phyloP scores from a whole-genome alignment of 441 rosid genomes.

The Gossypium lobatum region DNA sequence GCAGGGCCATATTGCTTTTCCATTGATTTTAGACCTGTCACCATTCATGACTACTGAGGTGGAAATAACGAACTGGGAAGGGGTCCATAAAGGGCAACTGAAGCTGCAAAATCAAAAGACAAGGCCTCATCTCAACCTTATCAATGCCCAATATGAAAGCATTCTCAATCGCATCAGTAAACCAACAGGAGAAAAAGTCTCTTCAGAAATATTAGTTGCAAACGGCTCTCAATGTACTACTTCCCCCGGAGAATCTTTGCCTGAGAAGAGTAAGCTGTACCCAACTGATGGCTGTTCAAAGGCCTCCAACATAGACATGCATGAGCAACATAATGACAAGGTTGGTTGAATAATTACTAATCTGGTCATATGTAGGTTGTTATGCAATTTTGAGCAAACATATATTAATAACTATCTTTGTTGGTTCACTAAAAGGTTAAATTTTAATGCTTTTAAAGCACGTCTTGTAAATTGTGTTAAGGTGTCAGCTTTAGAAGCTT shows the following conservation, averaged over 20 bases:
- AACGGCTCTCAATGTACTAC: conserved; percentile 22
- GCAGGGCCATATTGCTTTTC: conserved; percentile 75
- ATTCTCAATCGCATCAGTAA: conserved; percentile 21
- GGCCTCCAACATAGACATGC: conserved; percentile 7
- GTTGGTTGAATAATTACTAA: conserved; percentile 25
- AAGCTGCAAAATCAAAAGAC: conserved; percentile 28
- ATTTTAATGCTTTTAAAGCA: not conserved
- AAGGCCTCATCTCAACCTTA: conserved; percentile 18
- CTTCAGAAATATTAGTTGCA: conserved; percentile 16
- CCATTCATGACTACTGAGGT: conserved; percentile 36
- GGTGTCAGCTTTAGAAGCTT: not conserved
- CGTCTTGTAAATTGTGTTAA: not conserved
- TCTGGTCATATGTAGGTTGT: not conserved
- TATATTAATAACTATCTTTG: not conserved
- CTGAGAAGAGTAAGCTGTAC: conserved; percentile 18
- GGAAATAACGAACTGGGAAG: conserved; percentile 31
- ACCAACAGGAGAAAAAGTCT: conserved; percentile 12
- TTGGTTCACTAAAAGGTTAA: not conserved
- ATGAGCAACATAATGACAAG: conserved; percentile 26
- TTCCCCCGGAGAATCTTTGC: conserved; percentile 8
- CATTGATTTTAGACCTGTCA: conserved; percentile 57
- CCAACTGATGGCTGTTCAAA: conserved; percentile 12
- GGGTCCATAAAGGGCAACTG: conserved; percentile 20
- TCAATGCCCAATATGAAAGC: conserved; percentile 20
- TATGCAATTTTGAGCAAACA: not conserved